These are phyloP conservation scores for Begonia peltatifolia DNA, from an alignment of 306 rosid species.

Conservation along the genomic window DNA sequence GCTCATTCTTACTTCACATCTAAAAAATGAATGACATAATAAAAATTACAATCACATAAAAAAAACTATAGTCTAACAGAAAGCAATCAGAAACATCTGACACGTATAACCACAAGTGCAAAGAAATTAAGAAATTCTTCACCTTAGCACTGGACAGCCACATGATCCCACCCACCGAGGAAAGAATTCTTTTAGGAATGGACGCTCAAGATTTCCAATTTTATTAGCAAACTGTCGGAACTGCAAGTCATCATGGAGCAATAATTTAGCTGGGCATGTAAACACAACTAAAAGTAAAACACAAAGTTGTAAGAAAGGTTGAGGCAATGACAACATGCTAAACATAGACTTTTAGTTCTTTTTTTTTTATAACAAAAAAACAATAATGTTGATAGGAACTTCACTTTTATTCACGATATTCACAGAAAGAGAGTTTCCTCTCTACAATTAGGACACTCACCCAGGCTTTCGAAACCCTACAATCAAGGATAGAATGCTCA, in stretches of 20 bases:
- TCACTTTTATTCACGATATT: too few relatives aligned
- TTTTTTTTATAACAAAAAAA: too few relatives aligned
- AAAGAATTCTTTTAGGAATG: conserved; percentile 93
- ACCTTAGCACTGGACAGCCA: conserved; percentile 93
- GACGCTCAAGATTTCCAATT: conserved; percentile 96
- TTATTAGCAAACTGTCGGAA: conserved; percentile 95
- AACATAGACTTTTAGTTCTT: too few relatives aligned
- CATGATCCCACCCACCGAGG: conserved; percentile 94
- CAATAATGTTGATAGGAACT: too few relatives aligned
- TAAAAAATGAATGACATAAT: conserved; percentile 1
- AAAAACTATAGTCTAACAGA: background rate
- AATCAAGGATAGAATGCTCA: too few relatives aligned
- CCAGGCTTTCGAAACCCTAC: too few relatives aligned
- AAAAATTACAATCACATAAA: conserved; percentile 12
- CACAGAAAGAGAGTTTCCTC: too few relatives aligned
- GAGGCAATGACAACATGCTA: too few relatives aligned
- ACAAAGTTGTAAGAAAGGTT: too few relatives aligned
- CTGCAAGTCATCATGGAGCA: conserved; percentile 25
- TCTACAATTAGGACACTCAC: too few relatives aligned
- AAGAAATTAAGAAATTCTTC: conserved; percentile 11
- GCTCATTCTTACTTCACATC: conserved; percentile 54
- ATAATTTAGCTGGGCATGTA: background rate
- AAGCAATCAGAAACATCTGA: too few relatives aligned
- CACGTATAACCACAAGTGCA: conserved; percentile 8
- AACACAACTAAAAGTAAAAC: too few relatives aligned